Conservation (phyloP, 768 basidiomycete genomes). For the Austroboletus festivus region DNA sequence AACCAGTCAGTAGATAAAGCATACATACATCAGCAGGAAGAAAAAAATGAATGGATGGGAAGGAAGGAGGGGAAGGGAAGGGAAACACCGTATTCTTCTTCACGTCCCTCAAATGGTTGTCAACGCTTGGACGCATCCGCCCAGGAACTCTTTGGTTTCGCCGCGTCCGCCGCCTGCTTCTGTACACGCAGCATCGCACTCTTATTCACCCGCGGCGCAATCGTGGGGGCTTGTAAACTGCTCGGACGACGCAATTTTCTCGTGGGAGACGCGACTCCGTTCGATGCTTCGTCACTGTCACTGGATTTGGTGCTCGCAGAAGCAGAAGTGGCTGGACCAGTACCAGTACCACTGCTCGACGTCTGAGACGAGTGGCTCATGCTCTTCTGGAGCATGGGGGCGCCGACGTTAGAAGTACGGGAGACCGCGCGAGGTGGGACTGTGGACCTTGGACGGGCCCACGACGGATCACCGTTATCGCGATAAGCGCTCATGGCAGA, state of each 20-base stretch:
- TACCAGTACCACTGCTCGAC: conserved; percentile 23
- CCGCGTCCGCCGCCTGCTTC: conserved; percentile 47
- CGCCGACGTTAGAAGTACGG: conserved; percentile 31
- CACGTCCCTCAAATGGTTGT: background rate
- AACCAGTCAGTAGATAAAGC: conserved; percentile 17
- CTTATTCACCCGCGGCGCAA: conserved; percentile 68
- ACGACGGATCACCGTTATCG: conserved; percentile 14
- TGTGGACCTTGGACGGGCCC: conserved; percentile 17
- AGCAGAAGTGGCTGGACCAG: conserved; percentile 29
- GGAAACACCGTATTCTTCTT: too few relatives aligned
- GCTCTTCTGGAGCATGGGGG: conserved; percentile 15
- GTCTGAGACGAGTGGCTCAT: conserved; percentile 24
- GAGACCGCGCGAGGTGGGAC: conserved; percentile 42
- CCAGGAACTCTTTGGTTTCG: conserved; percentile 33
- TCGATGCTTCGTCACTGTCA: conserved; percentile 21
- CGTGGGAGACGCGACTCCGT: conserved; percentile 22
- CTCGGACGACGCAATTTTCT: conserved; percentile 47
- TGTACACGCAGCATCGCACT: conserved; percentile 69
- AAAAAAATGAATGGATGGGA: background rate
- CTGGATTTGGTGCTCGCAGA: conserved; percentile 26
- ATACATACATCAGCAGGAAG: conserved; percentile 7
- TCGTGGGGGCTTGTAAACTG: conserved; percentile 57
- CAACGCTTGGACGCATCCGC: conserved; percentile 30
- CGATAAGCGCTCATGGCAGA: conserved; percentile 36
- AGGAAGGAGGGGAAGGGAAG: too few relatives aligned